A percentile compares a stretch with the other conserved stretches of the same genome.
Evolutionary conservation across 2,329 filamentous ascomycete species (phyloP).

Genomic region (Alternaria conjuncta): DNA sequence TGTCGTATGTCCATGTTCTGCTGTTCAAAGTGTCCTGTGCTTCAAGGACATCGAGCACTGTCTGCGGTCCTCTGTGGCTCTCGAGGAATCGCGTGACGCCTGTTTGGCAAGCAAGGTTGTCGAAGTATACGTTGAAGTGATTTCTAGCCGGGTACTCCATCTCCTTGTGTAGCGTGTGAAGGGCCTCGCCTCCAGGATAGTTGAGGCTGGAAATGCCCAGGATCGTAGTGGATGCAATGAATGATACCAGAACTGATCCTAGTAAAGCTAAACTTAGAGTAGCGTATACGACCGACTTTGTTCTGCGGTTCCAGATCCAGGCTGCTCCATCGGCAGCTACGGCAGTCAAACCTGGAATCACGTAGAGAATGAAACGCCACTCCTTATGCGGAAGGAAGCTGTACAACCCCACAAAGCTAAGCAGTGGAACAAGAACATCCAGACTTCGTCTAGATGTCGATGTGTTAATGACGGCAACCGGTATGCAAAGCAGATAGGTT

Average conservation of each 20-base stretch:
- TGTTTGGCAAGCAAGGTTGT: slow-evolving; percentile 68
- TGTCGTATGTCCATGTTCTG: slow-evolving; percentile 63
- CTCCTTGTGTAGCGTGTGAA: slow-evolving; percentile 55
- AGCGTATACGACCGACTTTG: slow-evolving; percentile 65
- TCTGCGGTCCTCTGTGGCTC: slow-evolving; percentile 36
- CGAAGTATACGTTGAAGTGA: slow-evolving; percentile 57
- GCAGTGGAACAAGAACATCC: slow-evolving; percentile 66
- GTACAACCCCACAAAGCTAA: slow-evolving; percentile 79
- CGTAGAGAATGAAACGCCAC: slow-evolving; percentile 92
- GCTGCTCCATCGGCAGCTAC: slow-evolving; percentile 76
- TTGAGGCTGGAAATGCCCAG: slow-evolving; percentile 85
- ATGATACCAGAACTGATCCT: slow-evolving; percentile 65
- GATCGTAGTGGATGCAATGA: slow-evolving; percentile 68
- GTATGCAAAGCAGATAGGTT: slow-evolving; percentile 60
- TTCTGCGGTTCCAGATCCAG: slow-evolving; percentile 65
- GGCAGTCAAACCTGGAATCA: slow-evolving; percentile 79
- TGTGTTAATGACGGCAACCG: slow-evolving; percentile 58
- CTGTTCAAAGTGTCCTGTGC: slow-evolving; percentile 23
- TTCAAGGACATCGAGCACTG: slow-evolving; percentile 34
- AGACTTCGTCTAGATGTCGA: slow-evolving; percentile 53
- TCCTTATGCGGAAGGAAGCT: slow-evolving; percentile 95
- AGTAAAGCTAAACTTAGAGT: slow-evolving; percentile 63
- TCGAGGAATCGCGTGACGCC: slow-evolving; percentile 66
- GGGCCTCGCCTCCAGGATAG: slow-evolving; percentile 88
- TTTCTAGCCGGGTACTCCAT: slow-evolving; percentile 17